These are phyloP conservation scores for Starmerella riodocensis DNA, from an alignment of 805 yeast genomes.

Conservation along the genomic window DNA sequence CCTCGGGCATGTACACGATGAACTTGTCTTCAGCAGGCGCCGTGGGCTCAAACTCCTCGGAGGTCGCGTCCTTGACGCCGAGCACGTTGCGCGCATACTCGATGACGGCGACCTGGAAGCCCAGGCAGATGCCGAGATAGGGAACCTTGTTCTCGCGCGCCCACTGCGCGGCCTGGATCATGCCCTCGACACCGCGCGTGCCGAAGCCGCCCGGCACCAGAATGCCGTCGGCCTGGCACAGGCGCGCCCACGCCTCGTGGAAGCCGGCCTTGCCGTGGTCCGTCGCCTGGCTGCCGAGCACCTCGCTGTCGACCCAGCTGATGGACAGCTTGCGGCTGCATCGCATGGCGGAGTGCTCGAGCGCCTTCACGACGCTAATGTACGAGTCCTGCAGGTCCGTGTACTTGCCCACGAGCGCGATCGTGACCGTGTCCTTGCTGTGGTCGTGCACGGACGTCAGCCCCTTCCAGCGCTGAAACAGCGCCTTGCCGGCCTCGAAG, in stretches of 20 bases:
- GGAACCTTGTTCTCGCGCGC: conserved; percentile 95
- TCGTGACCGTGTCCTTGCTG: conserved; percentile 74
- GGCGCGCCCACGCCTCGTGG: conserved; percentile 90
- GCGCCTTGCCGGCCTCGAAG: conserved; percentile 47
- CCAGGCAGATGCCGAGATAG: conserved; percentile 91
- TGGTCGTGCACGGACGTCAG: conserved; percentile 71
- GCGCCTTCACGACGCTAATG: conserved; percentile 82
- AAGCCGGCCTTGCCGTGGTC: conserved; percentile 66
- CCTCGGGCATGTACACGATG: conserved; percentile 97
- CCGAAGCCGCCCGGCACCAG: conserved; percentile 99
- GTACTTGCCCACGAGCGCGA: conserved; percentile 95
- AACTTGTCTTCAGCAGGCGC: conserved; percentile 42
- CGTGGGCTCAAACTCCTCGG: conserved; percentile 68
- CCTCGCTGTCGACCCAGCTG: conserved; percentile 91
- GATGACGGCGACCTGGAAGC: conserved; percentile 92
- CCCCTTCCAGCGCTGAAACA: conserved; percentile 65
- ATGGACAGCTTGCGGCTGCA: conserved; percentile 74
- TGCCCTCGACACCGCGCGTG: conserved; percentile 92
- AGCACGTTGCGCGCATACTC: conserved; percentile 77
- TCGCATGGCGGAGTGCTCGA: conserved; percentile 90
- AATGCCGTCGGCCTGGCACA: conserved; percentile 91
- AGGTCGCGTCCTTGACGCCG: conserved; percentile 54
- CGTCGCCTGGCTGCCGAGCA: conserved; percentile 49
- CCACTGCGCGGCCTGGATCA: conserved; percentile 93
- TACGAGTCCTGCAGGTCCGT: conserved; percentile 91